A percentile compares a stretch with the other conserved stretches of the same genome.
phyloP scores from a whole-genome alignment of 2,329 filamentous ascomycete species.

The Teratosphaeriaceae sp. region DNA sequence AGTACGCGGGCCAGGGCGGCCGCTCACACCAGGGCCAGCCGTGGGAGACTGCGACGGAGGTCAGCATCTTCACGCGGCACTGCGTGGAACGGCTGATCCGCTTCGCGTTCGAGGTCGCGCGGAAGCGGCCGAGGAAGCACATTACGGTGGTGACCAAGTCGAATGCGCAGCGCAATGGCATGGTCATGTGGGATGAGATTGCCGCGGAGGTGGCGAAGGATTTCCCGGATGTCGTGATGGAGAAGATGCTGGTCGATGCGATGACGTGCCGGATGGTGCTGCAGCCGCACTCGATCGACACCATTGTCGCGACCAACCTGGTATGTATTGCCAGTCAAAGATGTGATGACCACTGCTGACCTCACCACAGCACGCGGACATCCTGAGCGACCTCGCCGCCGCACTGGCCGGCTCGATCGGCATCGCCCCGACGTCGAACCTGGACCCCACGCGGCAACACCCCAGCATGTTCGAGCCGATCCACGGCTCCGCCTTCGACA shows the following conservation, averaged over 20 bases:
- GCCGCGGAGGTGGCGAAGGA: conserved; percentile 49
- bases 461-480: conserved; percentile 59
- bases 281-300: conserved; percentile 54
- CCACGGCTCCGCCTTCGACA: conserved; percentile 51
- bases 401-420: conserved; percentile 64
- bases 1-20: conserved; percentile 60
- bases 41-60: conserved; percentile 58
- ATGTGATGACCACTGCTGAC: not conserved
- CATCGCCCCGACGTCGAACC: conserved; percentile 63
- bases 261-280: conserved; percentile 60
- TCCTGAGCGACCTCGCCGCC: conserved; percentile 65
- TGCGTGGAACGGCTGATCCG: conserved; percentile 54
- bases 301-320: conserved; percentile 58
- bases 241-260: conserved; percentile 62
- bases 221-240: conserved; percentile 53
- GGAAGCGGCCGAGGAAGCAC: conserved; percentile 49
- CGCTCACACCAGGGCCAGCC: conserved; percentile 51
- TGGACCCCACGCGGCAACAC: conserved; percentile 56
- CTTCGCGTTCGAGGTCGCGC: conserved; percentile 57
- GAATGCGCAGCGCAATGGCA: conserved; percentile 59
- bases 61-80: conserved; percentile 57
- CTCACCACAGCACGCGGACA: conserved; percentile 46
- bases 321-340: not conserved
- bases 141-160: conserved; percentile 60
- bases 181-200: conserved; percentile 63